Base-by-base conservation (phyloP, 78 protist genomes). In the Pelomyxa schiedti region DNA sequence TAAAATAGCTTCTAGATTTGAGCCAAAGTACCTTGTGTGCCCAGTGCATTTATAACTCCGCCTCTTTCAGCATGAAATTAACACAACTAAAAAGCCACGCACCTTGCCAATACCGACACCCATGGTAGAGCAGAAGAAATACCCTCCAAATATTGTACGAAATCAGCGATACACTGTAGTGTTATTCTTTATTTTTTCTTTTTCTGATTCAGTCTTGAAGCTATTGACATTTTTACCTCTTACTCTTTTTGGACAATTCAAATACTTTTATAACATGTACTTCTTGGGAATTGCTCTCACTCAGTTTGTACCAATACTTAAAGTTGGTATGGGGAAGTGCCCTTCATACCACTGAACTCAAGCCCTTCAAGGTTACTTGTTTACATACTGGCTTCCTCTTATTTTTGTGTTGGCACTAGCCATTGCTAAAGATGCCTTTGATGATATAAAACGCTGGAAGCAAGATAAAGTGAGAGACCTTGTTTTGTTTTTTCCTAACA, bases 361-460 rank as follows among this genome's bases (percentile, higher is more conserved):
- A 16, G 32, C 16, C 58, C 58, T 16, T 16, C 58, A 35, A 26
- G 98, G 98, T 2, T 92, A 87, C 69, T 82, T 92, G 41, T 90
- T 92, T 77, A 95, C 97, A 16, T 95, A 95, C 87, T 63, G 93
- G 36, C 86, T 97, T 28, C 98, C 98, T 43, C 78, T 95, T 4
- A 90, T 70, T 36, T 92, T 95, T 79, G 96, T 95, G 39, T 81
- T 95, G 8, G 47, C 75, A 26, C 69, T 95, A 66, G 82, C 96
- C 6, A 43, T 92, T 41, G 29, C 39, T 42, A 92, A 92, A 53
- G 98, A 95, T 67, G 96, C 81, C 9, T 82, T 69, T 77, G 98
- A 95, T 72, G 97, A 95, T 76, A 58, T 90, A 80, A 30, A 92
- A 75, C 76, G 97, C 37, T 89, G 4, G 66, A 42, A 78, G 38